These are phyloP conservation scores for Pseudogymnoascus sp. DNA, from an alignment of 2,329 filamentous ascomycete genomes.

Conservation along the genomic window DNA sequence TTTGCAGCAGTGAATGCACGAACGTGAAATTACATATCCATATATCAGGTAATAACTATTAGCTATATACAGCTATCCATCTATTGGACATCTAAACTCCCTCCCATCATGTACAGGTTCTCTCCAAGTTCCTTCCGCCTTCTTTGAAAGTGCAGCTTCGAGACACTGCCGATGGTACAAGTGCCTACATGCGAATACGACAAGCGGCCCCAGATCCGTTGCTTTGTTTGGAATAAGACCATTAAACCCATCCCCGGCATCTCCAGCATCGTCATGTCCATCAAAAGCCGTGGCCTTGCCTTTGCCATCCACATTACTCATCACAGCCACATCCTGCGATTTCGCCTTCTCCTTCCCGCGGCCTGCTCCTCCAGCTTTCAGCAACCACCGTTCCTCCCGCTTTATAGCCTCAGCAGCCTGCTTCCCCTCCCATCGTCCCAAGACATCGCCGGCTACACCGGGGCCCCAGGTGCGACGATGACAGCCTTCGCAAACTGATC, in stretches of 20 bases:
- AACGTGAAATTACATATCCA: not conserved
- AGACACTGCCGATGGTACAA: slow-evolving; percentile 63
- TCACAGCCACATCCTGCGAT: not conserved
- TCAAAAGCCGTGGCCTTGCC: slow-evolving; percentile 44
- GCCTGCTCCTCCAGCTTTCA: slow-evolving; percentile 24
- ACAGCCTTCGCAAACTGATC: slow-evolving; percentile 83
- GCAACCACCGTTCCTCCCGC: slow-evolving; percentile 29
- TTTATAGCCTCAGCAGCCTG: slow-evolving; percentile 40
- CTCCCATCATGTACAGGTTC: slow-evolving; percentile 48
- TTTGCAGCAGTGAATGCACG: not conserved
- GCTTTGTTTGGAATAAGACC: slow-evolving; percentile 28
- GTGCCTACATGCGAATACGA: slow-evolving; percentile 63
- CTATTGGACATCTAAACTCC: slow-evolving; percentile 31
- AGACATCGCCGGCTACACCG: slow-evolving; percentile 68
- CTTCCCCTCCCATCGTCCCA: slow-evolving; percentile 71
- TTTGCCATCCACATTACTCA: slow-evolving; percentile 26
- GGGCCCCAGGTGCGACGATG: slow-evolving; percentile 80
- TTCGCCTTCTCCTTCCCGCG: slow-evolving; percentile 20
- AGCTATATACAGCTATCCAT: slow-evolving; percentile 29
- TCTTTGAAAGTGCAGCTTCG: slow-evolving; percentile 54
- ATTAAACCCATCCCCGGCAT: slow-evolving; percentile 27
- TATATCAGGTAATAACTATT: not conserved
- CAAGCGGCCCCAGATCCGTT: slow-evolving; percentile 54
- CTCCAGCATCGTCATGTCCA: slow-evolving; percentile 36
- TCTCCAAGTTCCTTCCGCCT: slow-evolving; percentile 40